phyloP scores from a whole-genome alignment of 2,329 filamentous ascomycete genomes.

The Xylaria polymorpha region DNA sequence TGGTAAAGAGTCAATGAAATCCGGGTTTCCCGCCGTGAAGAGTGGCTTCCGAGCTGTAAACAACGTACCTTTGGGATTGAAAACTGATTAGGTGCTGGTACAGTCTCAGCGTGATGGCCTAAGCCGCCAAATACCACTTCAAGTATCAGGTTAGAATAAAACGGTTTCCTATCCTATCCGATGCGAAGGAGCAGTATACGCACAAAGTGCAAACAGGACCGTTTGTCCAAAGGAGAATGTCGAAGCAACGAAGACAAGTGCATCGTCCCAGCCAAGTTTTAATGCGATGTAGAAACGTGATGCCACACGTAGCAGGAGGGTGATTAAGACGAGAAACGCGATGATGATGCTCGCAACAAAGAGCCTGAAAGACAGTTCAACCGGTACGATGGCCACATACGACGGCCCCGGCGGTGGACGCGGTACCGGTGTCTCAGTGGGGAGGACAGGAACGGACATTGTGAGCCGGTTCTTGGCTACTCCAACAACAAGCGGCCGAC shows the following conservation, averaged over 20 bases:
- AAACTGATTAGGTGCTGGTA: slow-evolving; percentile 39
- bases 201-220: slow-evolving; percentile 37
- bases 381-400: slow-evolving; percentile 33
- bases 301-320: slow-evolving; percentile 33
- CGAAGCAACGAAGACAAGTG: slow-evolving; percentile 34
- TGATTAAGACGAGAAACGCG: slow-evolving; percentile 31
- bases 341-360: slow-evolving; percentile 37
- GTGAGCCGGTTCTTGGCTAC: slow-evolving; percentile 28
- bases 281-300: slow-evolving; percentile 37
- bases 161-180: not conserved
- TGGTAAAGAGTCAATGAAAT: slow-evolving; percentile 6
- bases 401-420: slow-evolving; percentile 37
- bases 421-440: slow-evolving; percentile 32
- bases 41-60: not conserved
- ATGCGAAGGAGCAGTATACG: slow-evolving; percentile 15
- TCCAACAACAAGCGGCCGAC: slow-evolving; percentile 19
- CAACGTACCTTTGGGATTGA: slow-evolving; percentile 40
- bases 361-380: slow-evolving; percentile 34
- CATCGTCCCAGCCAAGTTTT: slow-evolving; percentile 40
- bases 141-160: slow-evolving; percentile 14
- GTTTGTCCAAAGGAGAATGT: slow-evolving; percentile 36
- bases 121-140: slow-evolving; percentile 41
- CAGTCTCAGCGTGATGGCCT: slow-evolving; percentile 36
- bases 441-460: slow-evolving; percentile 28
- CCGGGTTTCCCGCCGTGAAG: not conserved